Evolutionary conservation across 148 eudicot genomes (phyloP), one percentile per base, ranked within the genome.

Genomic region (Vaccinium darrowii): DNA sequence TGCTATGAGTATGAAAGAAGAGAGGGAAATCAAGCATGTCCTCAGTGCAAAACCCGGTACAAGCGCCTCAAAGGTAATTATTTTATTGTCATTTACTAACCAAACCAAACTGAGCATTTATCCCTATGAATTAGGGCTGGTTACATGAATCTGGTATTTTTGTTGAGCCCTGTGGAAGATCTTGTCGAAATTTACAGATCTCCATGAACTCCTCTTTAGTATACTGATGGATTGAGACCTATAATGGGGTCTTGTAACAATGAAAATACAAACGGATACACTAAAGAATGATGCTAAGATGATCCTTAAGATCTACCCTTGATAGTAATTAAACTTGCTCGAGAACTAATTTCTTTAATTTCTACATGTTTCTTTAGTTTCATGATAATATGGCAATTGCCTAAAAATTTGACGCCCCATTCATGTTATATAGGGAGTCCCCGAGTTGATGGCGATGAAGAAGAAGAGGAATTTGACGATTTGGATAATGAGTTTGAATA

Each of bases 1-100:
- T 93, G 95, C 83, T 93, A 93, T 81, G 95, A 93, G 76, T 93
- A 93, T 33, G 95, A 93, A 78, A 92, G 95, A 80, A 92, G 93
- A 86, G 95, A 93, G 88, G 93, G 95, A 0, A 93, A 90, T 87
- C 95, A 91, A 89, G 88, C 92, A 77, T 93, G 95, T 82, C 94
- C 94, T 85, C 94, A 92, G 82, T 93, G 95, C 85, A 93, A 92
- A 88, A 93, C 95, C 67, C 87, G 95, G 85, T 93, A 80, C 87
- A 93, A 93, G 84, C 92, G 95, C 15, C 87, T 91, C 43, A 93
- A 93, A 85, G 95, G 95, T 91, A 86, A 49, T 67, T 10, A 27
- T 27, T 67, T 25, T 16, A 67, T 49, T 76, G 56, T 51, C 56
- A n/a, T 21, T 76, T 76, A 12, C 25, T 16, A 2, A 19, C 23